Base-by-base conservation (phyloP, 2,329 filamentous ascomycete species). In the Pestalotiopsis fici region DNA sequence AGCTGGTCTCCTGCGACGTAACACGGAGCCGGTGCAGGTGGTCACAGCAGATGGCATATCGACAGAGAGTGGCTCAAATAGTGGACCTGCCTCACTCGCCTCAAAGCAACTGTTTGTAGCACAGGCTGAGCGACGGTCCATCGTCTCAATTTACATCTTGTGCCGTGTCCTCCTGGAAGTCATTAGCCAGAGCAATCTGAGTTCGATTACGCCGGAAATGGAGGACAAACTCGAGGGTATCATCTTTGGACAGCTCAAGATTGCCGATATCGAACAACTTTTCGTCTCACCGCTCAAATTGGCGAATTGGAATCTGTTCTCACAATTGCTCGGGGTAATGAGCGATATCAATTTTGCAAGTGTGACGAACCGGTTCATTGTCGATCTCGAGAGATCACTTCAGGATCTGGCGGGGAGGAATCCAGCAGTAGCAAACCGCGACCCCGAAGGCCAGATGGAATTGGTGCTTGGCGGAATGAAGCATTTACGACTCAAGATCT, bases 301-400 rank as follows among this genome's bases (percentile, higher is more conserved):
- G 80, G 93, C 96, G 15, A 99, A 99, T 74, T 99, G 95, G 95
- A 93, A 93, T 68, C 90, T 99, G 2, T 98, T 98, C 77, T 91
- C 94, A 23, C 93, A 97, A 74, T 84, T 99, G 3, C 87, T 99
- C 1, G 96, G 97, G n/a, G 92, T 95, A 50, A 97, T 99, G 93
- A 98, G 96, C 80, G 92, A 93, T 57, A 91, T 96, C 71, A 95
- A 97, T 76, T 98, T 99, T 78, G 83, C 89, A 18, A 93, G 91
- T 66, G 95, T 99, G 59, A 90, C 93, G 3, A 88, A 90, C 65
- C 90, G 93, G 60, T 99, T 97, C 76, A 85, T 97, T 59, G 83
- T 86, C 35, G 95, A 98, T 75, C 85, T 99, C 4, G 93, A 94
- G 66, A 85, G 86, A 37, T 92, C 91, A 11, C 90, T 98, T 64